Conservation (phyloP, 2,329 filamentous ascomycete genomes). For the Sporothrix sp. region DNA sequence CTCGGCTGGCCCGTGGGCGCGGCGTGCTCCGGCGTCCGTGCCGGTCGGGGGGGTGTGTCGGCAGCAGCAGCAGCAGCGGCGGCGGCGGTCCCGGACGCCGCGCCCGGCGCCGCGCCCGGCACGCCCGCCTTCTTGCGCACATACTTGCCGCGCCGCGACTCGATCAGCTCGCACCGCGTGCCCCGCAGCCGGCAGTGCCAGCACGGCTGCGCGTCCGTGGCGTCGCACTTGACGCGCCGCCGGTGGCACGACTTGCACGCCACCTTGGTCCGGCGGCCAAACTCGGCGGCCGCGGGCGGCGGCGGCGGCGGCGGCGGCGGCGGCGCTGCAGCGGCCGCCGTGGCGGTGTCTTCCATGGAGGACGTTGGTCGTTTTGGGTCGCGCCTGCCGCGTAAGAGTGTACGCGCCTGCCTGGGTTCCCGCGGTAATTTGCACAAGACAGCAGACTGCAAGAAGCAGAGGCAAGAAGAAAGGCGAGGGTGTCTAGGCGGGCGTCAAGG, state of each 20-base stretch:
- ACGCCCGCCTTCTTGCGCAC: background rate
- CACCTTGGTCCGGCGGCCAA: conserved; percentile 1
- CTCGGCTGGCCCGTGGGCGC: background rate
- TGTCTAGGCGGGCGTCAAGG: no score
- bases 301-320: background rate
- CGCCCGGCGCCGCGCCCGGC: no score
- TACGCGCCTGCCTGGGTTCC: no score
- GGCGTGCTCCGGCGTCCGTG: no score
- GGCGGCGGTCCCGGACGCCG: no score
- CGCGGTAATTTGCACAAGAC: no score
- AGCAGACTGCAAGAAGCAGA: background rate
- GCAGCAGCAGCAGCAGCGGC: no score
- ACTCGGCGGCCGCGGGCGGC: background rate
- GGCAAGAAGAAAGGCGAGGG: background rate
- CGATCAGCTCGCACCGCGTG: background rate
- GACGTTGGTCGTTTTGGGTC: no score
- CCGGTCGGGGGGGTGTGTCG: no score
- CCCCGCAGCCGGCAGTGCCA: conserved; percentile 2
- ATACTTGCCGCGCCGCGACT: conserved; percentile 1
- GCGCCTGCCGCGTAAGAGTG: no score
- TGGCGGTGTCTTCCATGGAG: background rate
- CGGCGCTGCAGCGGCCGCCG: background rate
- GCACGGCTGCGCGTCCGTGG: background rate
- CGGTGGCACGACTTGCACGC: conserved; percentile 5
- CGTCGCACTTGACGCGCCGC: background rate